Evolutionary conservation across 345 rosid genomes (phyloP).

Genomic region (Bruguiera gymnorhiza): DNA sequence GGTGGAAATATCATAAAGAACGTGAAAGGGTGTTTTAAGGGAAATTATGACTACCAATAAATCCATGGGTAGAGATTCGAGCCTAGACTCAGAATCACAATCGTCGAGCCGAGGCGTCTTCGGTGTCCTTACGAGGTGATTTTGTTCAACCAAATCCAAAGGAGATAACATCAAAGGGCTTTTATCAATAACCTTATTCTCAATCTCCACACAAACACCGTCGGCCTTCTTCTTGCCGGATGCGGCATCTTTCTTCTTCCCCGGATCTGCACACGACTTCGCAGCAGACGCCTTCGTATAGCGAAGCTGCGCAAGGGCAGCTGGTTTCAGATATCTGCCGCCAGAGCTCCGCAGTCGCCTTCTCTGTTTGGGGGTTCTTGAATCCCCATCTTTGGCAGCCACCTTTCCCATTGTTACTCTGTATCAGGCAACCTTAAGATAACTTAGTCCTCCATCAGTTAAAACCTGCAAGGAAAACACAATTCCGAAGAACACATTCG

Average conservation of each 20-base stretch:
- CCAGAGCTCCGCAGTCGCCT: conserved; percentile 51
- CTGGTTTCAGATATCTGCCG: conserved; percentile 72
- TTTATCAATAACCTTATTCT: conserved; percentile 34
- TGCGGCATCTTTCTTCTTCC: conserved; percentile 62
- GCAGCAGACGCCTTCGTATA: conserved; percentile 43
- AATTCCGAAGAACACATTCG: not conserved
- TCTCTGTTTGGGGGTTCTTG: conserved; percentile 44
- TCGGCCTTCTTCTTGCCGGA: conserved; percentile 41
- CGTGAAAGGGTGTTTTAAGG: not conserved
- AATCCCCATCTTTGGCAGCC: conserved; percentile 46
- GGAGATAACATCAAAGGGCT: conserved; percentile 63
- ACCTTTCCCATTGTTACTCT: conserved; percentile 58
- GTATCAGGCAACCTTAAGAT: not conserved
- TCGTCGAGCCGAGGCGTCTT: conserved; percentile 61
- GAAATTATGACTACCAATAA: conserved; percentile 52
- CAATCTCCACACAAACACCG: conserved; percentile 23
- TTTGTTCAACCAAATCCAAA: conserved; percentile 46
- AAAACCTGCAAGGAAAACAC: conserved; percentile 13
- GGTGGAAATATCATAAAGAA: not conserved
- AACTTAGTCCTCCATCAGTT: conserved; percentile 16
- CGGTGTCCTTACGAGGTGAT: conserved; percentile 53
- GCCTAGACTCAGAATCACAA: conserved; percentile 57
- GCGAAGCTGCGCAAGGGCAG: conserved; percentile 74
- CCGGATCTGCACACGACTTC: conserved; percentile 68
- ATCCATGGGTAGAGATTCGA: conserved; percentile 87